Conservation (phyloP, 1,284 basidiomycete genomes). For the Cryptococcus depauperatus region DNA sequence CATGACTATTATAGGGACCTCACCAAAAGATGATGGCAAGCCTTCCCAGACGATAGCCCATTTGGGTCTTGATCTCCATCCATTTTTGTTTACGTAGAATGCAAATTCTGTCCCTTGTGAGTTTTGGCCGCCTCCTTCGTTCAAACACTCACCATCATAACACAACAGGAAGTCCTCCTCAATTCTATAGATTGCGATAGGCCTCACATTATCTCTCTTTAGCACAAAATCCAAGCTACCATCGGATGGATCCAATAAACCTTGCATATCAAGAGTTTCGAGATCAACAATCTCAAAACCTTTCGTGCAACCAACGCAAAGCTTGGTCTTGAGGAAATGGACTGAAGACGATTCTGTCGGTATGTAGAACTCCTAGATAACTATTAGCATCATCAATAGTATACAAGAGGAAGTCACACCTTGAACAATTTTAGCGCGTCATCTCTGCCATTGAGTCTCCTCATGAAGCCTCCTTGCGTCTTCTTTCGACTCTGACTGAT, state of each 20-base stretch:
- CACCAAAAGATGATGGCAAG: constrained; percentile 84
- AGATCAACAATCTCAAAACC: constrained; percentile 99
- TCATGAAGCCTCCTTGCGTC: constrained; percentile 73
- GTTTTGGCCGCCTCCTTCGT: neutral
- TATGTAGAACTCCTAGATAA: constrained; percentile 88
- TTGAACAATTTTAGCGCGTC: constrained; percentile 92
- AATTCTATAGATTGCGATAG: constrained; percentile 94
- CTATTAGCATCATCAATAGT: neutral
- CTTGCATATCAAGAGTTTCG: constrained; percentile 94
- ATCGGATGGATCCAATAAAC: constrained; percentile 87
- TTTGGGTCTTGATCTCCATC: constrained; percentile 78
- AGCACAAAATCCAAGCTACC: constrained; percentile 87
- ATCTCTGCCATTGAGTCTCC: constrained; percentile 78
- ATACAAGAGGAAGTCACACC: constrained; percentile 48
- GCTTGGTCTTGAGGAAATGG: constrained; percentile 93
- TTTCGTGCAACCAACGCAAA: constrained; percentile 94
- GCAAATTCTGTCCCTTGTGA: constrained; percentile 67
- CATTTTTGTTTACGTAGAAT: constrained; percentile 97
- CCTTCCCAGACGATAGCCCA: constrained; percentile 99
- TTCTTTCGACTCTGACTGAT: constrained; percentile 77
- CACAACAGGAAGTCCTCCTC: constrained; percentile 95
- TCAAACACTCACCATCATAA: constrained; percentile 73
- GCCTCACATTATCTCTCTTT: constrained; percentile 77
- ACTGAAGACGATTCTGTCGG: constrained; percentile 94
- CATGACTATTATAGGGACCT: constrained; percentile 39